Conservation (phyloP, 345 rosid genomes). For the Eucalyptus melliodora region DNA sequence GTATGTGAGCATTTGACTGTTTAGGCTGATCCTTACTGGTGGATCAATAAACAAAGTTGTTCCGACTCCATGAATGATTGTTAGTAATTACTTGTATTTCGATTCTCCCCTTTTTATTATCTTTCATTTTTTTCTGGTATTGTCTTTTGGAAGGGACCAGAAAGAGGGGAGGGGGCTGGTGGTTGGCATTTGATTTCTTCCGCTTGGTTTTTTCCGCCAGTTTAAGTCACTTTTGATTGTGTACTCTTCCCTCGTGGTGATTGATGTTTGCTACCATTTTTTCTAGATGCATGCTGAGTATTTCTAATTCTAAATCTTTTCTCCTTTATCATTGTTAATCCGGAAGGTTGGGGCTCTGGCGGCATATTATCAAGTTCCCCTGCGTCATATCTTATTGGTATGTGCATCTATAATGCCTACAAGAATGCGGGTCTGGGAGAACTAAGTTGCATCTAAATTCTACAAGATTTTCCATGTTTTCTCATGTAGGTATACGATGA, state of each 20-base stretch:
- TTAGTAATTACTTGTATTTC: background rate
- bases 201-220: background rate
- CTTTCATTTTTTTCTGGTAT: background rate
- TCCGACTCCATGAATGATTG: background rate
- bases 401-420: background rate
- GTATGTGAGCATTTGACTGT: background rate
- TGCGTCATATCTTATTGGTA: conserved; percentile 84
- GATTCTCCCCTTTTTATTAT: background rate
- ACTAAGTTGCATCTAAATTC: background rate
- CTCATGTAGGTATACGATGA: conserved; percentile 61
- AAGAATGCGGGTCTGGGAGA: background rate
- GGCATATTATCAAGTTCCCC: conserved; percentile 76
- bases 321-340: background rate
- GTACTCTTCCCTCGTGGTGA: background rate
- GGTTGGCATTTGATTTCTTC: background rate
- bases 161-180: background rate
- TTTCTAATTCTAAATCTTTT: background rate
- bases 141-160: background rate
- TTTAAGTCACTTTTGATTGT: background rate
- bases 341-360: conserved; percentile 88
- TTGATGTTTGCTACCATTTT: background rate
- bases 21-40: background rate
- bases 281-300: background rate
- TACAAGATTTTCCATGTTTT: background rate
- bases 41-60: background rate